Conservation (phyloP, 805 yeast species). For the Soucietia sequanensis region DNA sequence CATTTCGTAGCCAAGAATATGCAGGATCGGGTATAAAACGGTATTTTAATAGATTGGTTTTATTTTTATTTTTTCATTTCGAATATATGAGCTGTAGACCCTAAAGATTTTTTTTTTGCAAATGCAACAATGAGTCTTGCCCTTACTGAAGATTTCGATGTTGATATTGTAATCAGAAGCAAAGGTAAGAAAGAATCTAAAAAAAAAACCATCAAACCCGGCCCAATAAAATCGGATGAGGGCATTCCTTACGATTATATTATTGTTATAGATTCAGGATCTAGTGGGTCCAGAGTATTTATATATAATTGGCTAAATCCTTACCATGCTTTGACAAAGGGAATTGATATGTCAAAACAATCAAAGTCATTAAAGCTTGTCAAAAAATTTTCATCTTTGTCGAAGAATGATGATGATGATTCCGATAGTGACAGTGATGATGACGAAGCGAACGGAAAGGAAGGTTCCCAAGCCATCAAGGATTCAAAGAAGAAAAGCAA, state of each 20-base stretch:
- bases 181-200: no score
- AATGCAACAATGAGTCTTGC: no score
- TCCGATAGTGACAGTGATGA: constrained; percentile 4
- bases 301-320: constrained; percentile 57
- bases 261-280: constrained; percentile 63
- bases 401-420: constrained; percentile 6
- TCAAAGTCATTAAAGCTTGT: constrained; percentile 9
- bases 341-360: constrained; percentile 12
- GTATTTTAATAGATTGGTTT: no score
- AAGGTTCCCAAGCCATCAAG: constrained; percentile 7
- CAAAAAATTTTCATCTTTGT: constrained; percentile 7
- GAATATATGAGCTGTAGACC: no score
- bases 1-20: no score
- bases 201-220: no score
- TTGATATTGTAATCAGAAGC: no score
- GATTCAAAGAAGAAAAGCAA: constrained; percentile 1
- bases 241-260: constrained; percentile 59
- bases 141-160: no score
- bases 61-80: no score
- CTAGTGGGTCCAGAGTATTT: constrained; percentile 62
- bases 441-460: constrained; percentile 1
- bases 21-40: no score
- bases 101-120: no score
- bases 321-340: constrained; percentile 21
- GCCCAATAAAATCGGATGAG: constrained; percentile 36